phyloP scores from a whole-genome alignment of 2,329 filamentous ascomycete species.

The Ceratocystis alfenasii region DNA sequence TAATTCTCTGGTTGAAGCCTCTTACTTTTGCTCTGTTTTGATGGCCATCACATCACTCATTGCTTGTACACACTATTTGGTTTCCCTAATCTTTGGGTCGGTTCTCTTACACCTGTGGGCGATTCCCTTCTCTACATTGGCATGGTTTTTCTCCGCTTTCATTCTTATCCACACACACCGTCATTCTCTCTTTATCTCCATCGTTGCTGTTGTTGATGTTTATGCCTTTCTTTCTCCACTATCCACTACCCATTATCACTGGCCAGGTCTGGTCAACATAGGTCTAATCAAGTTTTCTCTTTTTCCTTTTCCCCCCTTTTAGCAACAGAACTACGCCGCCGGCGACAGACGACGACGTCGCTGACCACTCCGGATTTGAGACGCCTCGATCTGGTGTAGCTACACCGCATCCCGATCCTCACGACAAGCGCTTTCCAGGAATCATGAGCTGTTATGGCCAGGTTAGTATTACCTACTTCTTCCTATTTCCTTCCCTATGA shows the following conservation, averaged over 20 bases:
- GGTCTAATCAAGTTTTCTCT: conserved; percentile 33
- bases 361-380: conserved; percentile 69
- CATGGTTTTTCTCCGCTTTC: no score
- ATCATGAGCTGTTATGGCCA: conserved; percentile 98
- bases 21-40: background rate
- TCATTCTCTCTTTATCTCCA: conserved; percentile 20
- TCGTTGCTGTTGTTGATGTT: conserved; percentile 26
- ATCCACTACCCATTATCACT: conserved; percentile 24
- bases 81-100: conserved; percentile 10
- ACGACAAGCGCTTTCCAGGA: conserved; percentile 88
- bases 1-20: no score
- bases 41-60: conserved; percentile 11
- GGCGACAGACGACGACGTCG: conserved; percentile 54
- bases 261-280: background rate
- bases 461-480: conserved; percentile 76
- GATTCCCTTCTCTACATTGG: background rate
- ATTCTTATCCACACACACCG: background rate
- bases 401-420: conserved; percentile 84
- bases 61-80: conserved; percentile 12
- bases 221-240: background rate
- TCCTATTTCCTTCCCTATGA: conserved; percentile 29
- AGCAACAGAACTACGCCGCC: conserved; percentile 40
- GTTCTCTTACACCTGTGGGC: conserved; percentile 10
- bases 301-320: conserved; percentile 26
- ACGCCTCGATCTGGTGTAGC: conserved; percentile 83